These are phyloP conservation scores for Trapa incisa DNA, from an alignment of 345 rosid species.

Conservation along the genomic window DNA sequence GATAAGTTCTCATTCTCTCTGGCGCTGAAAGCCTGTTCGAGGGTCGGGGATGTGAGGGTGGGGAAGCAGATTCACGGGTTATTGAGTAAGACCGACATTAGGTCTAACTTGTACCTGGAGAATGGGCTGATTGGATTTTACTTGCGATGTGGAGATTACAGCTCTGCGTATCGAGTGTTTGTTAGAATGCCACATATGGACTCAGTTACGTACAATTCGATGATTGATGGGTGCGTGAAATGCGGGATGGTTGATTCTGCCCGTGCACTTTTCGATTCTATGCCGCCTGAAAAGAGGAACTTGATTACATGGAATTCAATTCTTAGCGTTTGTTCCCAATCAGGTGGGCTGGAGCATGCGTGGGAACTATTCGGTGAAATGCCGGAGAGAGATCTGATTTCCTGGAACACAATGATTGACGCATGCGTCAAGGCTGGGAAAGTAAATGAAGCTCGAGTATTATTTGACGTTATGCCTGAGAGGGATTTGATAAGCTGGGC, in stretches of 20 bases:
- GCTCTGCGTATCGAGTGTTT: slow-evolving; percentile 20
- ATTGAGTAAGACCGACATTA: slow-evolving; percentile 20
- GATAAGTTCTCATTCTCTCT: slow-evolving; percentile 35
- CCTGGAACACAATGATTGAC: slow-evolving; percentile 40
- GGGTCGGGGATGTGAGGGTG: slow-evolving; percentile 23
- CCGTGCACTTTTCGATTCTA: slow-evolving; percentile 28
- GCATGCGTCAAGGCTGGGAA: slow-evolving; percentile 25
- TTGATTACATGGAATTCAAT: slow-evolving; percentile 58
- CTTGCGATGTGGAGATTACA: slow-evolving; percentile 14
- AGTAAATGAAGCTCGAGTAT: slow-evolving; percentile 25
- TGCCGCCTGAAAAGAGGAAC: slow-evolving; percentile 33
- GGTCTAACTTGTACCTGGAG: slow-evolving; percentile 23
- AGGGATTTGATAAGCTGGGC: slow-evolving; percentile 35
- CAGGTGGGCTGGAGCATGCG: slow-evolving; percentile 26
- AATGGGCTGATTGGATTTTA: slow-evolving; percentile 29
- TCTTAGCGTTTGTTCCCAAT: slow-evolving; percentile 36
- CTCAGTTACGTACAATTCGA: slow-evolving; percentile 32
- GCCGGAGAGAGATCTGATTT: slow-evolving; percentile 38
- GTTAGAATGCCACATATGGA: slow-evolving; percentile 25
- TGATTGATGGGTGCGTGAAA: slow-evolving; percentile 44
- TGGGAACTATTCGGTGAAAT: slow-evolving; percentile 34
- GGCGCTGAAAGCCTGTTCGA: slow-evolving; percentile 38
- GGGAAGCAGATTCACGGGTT: slow-evolving; percentile 44
- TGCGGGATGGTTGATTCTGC: slow-evolving; percentile 36
- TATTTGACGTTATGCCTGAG: slow-evolving; percentile 32